phyloP scores from a whole-genome alignment of 768 basidiomycete species.

The Boletus rubroflammeus region DNA sequence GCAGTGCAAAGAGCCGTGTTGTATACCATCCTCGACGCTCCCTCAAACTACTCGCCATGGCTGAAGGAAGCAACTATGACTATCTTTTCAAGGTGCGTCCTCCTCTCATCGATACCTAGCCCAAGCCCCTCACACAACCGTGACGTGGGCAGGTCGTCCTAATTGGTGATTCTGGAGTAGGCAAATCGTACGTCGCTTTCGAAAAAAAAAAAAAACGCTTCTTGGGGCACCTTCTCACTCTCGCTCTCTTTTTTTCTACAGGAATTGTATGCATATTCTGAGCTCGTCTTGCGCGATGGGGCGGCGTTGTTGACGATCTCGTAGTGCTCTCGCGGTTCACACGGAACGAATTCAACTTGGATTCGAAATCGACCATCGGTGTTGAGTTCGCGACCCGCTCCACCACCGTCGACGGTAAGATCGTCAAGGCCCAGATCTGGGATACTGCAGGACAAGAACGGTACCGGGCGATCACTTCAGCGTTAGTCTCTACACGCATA shows the following conservation, averaged over 20 bases:
- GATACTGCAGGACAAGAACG: constrained; percentile 98
- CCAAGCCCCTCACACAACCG: not conserved
- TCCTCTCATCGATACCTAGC: not conserved
- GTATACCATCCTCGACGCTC: constrained; percentile 10
- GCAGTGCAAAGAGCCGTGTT: constrained; percentile 1
- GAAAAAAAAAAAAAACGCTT: not conserved
- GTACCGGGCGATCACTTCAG: constrained; percentile 96
- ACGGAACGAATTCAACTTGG: constrained; percentile 98
- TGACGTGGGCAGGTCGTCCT: constrained; percentile 76
- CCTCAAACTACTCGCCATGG: constrained; percentile 45
- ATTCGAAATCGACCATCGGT: constrained; percentile 98
- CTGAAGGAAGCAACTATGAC: constrained; percentile 95
- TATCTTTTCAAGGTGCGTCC: constrained; percentile 90
- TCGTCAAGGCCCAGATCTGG: constrained; percentile 98
- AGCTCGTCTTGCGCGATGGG: not conserved
- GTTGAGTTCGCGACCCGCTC: constrained; percentile 98
- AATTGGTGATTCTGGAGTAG: constrained; percentile 98
- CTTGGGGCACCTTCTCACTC: not conserved
- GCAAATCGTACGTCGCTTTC: constrained; percentile 85
- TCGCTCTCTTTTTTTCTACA: constrained; percentile 10
- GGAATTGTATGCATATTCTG: constrained; percentile 32
- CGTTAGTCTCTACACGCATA: constrained; percentile 45
- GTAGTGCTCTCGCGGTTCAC: constrained; percentile 99
- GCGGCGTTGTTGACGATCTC: constrained; percentile 1
- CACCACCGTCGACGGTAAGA: constrained; percentile 94